These are phyloP conservation scores for Hyphodiscus hymeniophilus DNA, from an alignment of 495 filamentous ascomycete species.

Conservation along the genomic window DNA sequence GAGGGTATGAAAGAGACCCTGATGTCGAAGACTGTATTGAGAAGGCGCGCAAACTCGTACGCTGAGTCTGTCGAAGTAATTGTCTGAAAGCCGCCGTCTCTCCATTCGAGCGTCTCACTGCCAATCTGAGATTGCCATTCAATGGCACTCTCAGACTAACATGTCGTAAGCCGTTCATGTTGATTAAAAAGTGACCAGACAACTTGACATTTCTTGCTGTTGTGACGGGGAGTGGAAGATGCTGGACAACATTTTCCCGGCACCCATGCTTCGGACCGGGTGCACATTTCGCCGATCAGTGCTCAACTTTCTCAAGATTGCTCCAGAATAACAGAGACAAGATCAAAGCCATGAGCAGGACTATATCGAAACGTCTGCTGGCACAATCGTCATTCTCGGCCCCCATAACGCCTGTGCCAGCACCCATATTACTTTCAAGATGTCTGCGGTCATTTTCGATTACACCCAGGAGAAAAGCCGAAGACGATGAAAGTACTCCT, in stretches of 20 bases:
- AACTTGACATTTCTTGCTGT: no score
- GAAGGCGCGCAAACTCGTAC: constrained; percentile 21
- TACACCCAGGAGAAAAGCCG: constrained; percentile 18
- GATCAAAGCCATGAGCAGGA: constrained; percentile 31
- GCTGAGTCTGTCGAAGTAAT: constrained; percentile 37
- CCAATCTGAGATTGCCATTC: constrained; percentile 28
- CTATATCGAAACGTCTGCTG: constrained; percentile 35
- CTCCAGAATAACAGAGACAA: neutral
- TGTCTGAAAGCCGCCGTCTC: constrained; percentile 51
- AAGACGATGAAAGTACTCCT: constrained; percentile 14
- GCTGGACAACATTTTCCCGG: constrained; percentile 14
- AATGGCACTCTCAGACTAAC: constrained; percentile 32
- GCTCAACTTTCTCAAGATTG: constrained; percentile 17
- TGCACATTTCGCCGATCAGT: neutral
- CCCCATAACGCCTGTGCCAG: constrained; percentile 20
- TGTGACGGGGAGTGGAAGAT: no score
- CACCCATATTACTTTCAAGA: constrained; percentile 23
- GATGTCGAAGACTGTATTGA: constrained; percentile 21
- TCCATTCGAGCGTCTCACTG: constrained; percentile 36
- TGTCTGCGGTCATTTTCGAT: constrained; percentile 36
- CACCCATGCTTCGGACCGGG: neutral
- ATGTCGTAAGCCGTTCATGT: constrained; percentile 41
- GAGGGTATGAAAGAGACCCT: constrained; percentile 5
- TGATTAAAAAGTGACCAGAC: constrained; percentile 8
- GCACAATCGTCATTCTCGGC: constrained; percentile 30